phyloP scores from a whole-genome alignment of 129 eudicot species.

The Helichrysum umbraculigerum region DNA sequence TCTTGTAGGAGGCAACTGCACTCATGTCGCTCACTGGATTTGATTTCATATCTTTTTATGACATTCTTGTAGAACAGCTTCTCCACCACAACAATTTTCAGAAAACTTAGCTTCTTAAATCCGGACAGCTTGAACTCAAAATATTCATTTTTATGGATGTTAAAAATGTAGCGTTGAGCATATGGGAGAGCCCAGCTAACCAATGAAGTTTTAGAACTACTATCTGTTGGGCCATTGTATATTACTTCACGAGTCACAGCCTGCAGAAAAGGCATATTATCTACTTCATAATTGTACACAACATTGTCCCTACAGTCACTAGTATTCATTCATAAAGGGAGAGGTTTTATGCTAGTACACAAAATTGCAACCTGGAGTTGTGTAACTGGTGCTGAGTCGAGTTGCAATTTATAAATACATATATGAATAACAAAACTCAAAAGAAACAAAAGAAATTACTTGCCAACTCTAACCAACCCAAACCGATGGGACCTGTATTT shows the following conservation, averaged over 20 bases:
- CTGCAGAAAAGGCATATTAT: conserved; percentile 38
- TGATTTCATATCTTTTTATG: conserved; percentile 36
- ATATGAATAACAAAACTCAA: too few species aligned
- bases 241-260: conserved; percentile 74
- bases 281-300: background rate
- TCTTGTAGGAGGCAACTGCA: conserved; percentile 66
- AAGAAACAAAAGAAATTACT: too few species aligned
- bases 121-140: conserved; percentile 50
- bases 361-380: too few species aligned
- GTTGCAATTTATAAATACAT: background rate
- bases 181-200: conserved; percentile 73
- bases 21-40: conserved; percentile 53
- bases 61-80: conserved; percentile 59
- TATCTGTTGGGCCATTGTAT: conserved; percentile 48
- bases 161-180: conserved; percentile 71
- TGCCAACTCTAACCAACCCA: too few species aligned
- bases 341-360: too few species aligned
- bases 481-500: too few species aligned
- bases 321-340: too few species aligned
- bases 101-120: conserved; percentile 28
- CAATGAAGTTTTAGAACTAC: conserved; percentile 47
- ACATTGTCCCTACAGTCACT: background rate
- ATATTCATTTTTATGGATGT: conserved; percentile 49
- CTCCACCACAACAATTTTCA: conserved; percentile 60
- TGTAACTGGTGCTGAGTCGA: background rate